Base-by-base conservation (phyloP, 495 filamentous ascomycete genomes). In the Tirmania nivea region DNA sequence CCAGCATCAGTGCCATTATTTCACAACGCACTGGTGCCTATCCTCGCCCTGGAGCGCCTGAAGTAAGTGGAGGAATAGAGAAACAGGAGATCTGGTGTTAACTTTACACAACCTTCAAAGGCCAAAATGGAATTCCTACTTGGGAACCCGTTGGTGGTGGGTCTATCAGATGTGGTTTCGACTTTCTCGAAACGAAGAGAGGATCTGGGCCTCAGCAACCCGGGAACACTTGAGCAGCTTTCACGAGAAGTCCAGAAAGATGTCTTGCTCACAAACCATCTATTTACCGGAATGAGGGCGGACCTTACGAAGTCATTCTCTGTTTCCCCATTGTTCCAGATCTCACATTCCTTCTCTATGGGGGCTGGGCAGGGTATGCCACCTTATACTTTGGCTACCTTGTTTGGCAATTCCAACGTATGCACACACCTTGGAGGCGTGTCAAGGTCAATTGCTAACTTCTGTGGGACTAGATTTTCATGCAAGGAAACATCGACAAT, bases 291-390 rank as follows among this genome's bases (percentile, higher is more conserved):
- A 54, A 75, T 99, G 65, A 82, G 86, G 58, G 92, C 90, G 63
- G 92, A 99, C 68, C 69, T 96, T 63, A 94, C 83, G 57, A 99
- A 95, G 75, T 80, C 83, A 60, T 88, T 95, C 70, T 84, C 85
- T 72, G 75, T 94, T 63, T 75, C 78, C 57, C 92, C 90, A 49
- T 71, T 96, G 62, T 99, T 99, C 75, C 89, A 95, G 68, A 81
- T 94, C 55, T 94, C 88, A 51, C 92, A 99, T 74, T 81, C 88
- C 52, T 90, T 99, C 66, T 77, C 88, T 34, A 85, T 94, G 79
- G 89, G 92, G 54, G 76, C 76, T 14, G 25, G 25, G 25, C 83
- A 90, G 63, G 78, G 80, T 51, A 69, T 89, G 66, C 84, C 86
- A 62, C 92, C 92, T 36, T 99, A 99, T 68, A 82, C 82, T 45